These are phyloP conservation scores for Cantharellus anzutake DNA, from an alignment of 768 basidiomycete species.

Conservation along the genomic window DNA sequence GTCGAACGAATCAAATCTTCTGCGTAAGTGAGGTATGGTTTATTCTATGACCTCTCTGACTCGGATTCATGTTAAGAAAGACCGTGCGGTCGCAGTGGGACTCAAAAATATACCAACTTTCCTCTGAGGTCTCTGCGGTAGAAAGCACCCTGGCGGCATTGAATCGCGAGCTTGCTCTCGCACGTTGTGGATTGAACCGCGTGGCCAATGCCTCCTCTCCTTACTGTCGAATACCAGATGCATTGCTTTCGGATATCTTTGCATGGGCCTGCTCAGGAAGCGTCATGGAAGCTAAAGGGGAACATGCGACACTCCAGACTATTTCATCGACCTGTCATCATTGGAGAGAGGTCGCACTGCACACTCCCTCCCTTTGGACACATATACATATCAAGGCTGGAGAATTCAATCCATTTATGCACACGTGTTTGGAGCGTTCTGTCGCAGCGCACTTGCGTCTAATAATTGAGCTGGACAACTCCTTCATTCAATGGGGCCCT, in stretches of 20 bases:
- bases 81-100: no score
- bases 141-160: no score
- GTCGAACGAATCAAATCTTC: no score
- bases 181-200: not conserved
- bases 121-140: no score
- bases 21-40: no score
- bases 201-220: not conserved
- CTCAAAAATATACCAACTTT: no score
- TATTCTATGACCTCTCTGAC: no score
- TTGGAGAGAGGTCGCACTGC: not conserved
- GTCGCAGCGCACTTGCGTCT: not conserved
- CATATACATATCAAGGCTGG: not conserved
- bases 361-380: not conserved
- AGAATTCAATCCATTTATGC: not conserved
- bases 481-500: no score
- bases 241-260: not conserved
- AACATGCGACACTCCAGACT: not conserved
- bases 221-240: not conserved
- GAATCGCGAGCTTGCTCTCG: not conserved
- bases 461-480: no score
- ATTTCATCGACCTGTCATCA: not conserved
- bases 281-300: not conserved
- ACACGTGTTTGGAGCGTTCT: not conserved
- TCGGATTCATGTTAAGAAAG: no score
- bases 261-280: not conserved